A percentile compares a stretch with the other conserved stretches of the same genome.
These are phyloP conservation scores for Lactarius akahatsu DNA, from an alignment of 768 basidiomycete species.

Conservation along the genomic window DNA sequence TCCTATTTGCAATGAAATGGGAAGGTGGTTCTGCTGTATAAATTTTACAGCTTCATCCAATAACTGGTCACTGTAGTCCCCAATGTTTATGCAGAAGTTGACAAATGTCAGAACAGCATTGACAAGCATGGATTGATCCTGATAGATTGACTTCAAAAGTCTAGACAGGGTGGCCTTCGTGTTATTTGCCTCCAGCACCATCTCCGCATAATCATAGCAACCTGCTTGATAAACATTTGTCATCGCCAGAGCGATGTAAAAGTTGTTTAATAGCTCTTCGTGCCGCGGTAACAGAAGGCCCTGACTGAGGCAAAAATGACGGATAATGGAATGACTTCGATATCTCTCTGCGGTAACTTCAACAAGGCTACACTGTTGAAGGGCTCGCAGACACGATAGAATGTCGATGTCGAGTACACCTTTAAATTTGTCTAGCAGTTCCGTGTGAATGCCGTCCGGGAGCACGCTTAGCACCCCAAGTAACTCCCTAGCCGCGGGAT, in stretches of 20 bases:
- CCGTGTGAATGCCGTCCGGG: conserved; percentile 12
- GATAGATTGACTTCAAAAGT: background rate
- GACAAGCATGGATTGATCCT: background rate
- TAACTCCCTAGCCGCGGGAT: conserved; percentile 6
- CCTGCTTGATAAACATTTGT: conserved; percentile 1
- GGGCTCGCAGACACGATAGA: background rate
- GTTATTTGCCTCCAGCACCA: conserved; percentile 8
- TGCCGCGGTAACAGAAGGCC: background rate
- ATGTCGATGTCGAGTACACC: background rate
- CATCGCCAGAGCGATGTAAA: conserved; percentile 2
- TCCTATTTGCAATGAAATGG: background rate
- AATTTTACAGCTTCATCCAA: background rate
- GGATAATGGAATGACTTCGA: conserved; percentile 10
- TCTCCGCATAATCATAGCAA: background rate
- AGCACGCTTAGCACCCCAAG: conserved; percentile 11
- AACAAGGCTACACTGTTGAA: conserved; percentile 4
- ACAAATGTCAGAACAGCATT: conserved; percentile 2
- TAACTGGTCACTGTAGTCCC: conserved; percentile 5
- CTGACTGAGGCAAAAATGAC: background rate
- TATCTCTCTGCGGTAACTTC: background rate
- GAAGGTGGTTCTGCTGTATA: background rate
- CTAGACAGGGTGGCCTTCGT: background rate
- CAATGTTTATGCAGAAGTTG: conserved; percentile 10
- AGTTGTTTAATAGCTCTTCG: background rate
- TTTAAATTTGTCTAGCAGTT: background rate